These are phyloP conservation scores for Aspergillus costaricaensis DNA, from an alignment of 2,329 filamentous ascomycete genomes.

Conservation along the genomic window DNA sequence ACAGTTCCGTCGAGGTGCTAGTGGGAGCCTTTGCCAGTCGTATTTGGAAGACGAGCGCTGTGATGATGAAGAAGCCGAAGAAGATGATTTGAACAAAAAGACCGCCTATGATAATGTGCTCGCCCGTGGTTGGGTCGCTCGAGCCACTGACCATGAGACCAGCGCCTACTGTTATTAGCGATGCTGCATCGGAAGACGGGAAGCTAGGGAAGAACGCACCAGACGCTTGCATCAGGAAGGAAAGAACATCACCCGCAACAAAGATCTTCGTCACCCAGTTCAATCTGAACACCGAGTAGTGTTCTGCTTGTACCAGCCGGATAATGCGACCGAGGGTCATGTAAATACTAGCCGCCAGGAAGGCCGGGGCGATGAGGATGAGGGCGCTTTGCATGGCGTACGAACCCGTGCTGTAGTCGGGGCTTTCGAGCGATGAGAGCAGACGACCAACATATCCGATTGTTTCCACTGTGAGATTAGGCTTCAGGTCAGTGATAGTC, in stretches of 20 bases:
- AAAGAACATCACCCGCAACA: constrained; percentile 35
- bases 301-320: constrained; percentile 27
- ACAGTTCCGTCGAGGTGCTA: constrained; percentile 21
- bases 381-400: constrained; percentile 33
- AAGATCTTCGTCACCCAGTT: constrained; percentile 34
- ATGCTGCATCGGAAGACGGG: no score
- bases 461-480: constrained; percentile 46
- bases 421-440: constrained; percentile 41
- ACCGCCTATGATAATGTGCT: constrained; percentile 33
- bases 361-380: constrained; percentile 32
- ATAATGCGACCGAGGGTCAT: constrained; percentile 36
- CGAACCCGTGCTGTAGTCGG: constrained; percentile 28
- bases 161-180: constrained; percentile 22
- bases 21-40: constrained; percentile 36
- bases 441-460: constrained; percentile 57
- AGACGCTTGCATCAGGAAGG: constrained; percentile 36
- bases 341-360: constrained; percentile 33
- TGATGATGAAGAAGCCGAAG: constrained; percentile 33
- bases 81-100: constrained; percentile 36
- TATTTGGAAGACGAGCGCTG: constrained; percentile 25
- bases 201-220: constrained; percentile 14
- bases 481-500: not conserved
- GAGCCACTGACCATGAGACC: constrained; percentile 29
- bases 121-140: constrained; percentile 20
- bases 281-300: constrained; percentile 22